Evolutionary conservation across 176 grass and related monocot species (phyloP), one percentile per base, ranked within the genome.

Genomic region (Eleusine coracana): DNA sequence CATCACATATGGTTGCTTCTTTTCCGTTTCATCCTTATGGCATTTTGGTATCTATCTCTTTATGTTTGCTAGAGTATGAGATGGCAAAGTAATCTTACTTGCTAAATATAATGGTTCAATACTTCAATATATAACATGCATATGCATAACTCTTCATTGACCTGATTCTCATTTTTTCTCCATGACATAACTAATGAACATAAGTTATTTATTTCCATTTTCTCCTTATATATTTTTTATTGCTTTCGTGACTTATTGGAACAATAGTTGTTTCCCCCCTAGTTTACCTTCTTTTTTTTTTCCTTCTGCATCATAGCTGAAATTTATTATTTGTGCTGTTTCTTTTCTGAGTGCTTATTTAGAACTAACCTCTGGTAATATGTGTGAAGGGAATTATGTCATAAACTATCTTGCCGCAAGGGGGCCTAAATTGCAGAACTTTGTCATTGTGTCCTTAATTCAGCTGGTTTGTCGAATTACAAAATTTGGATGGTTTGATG

Each of bases 381-480:
- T 95, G 70, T 93, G 67, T 98, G 95, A 96, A 99, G 97, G 97
- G 89, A 96, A 86, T 96, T 99, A 99, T 96, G 97, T 96, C 89
- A 91, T 99, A 88, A 99, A 90, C 83, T 99, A 99, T 90, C 93
- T 99, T 88, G 97, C 87, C 58, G 73, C 87, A 77, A 96, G 97
- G 91, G 97, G 97, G 84, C 87, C 91, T 83, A 92, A 99, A 88
- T 79, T 99, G 91, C 93, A 99, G 87, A 92, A 52, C 77, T 99
- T 99, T 86, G 93, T 99, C 66, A 92, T 69, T 93, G 89, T 87
- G 79, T 99, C 97, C 40, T 74, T 99, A 69, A 96, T 99, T 90
- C 97, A 94, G 82, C 83, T 99, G 15, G 71, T 87, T 75, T 99
- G 93, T 81, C 93, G 97, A 61, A 94, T 99, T 80, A 96, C 97